These are phyloP conservation scores for Austropuccinia psidii DNA, from an alignment of 1,284 basidiomycete genomes.

Conservation along the genomic window DNA sequence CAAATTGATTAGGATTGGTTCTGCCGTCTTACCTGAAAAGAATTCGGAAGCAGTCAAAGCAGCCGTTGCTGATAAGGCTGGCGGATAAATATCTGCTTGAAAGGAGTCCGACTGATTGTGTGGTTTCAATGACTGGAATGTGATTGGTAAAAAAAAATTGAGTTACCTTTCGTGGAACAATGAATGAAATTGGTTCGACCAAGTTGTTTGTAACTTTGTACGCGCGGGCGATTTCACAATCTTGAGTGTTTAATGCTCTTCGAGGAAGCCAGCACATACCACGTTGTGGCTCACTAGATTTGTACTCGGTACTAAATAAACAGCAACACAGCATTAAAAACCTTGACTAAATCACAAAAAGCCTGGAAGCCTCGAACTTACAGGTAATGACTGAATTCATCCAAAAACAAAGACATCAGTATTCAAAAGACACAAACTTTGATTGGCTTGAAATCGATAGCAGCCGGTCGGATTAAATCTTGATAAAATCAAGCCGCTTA, in stretches of 20 bases:
- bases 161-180: constrained; percentile 77
- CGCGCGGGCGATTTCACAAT: constrained; percentile 91
- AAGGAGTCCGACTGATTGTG: constrained; percentile 64
- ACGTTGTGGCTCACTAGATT: constrained; percentile 82
- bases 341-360: too few species aligned
- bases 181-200: constrained; percentile 84
- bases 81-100: constrained; percentile 91
- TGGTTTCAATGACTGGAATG: background rate
- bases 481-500: background rate
- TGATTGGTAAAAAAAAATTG: background rate
- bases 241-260: constrained; percentile 72
- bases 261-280: constrained; percentile 94
- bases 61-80: constrained; percentile 71
- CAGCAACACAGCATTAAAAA: constrained; percentile 37
- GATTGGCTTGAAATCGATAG: too few species aligned
- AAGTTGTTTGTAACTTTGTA: constrained; percentile 74
- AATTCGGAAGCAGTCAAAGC: constrained; percentile 75
- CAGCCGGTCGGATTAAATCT: too few species aligned
- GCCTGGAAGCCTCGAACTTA: background rate
- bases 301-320: constrained; percentile 61
- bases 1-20: constrained; percentile 59
- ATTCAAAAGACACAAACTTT: too few species aligned
- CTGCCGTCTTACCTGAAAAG: constrained; percentile 68
- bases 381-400: constrained; percentile 52
- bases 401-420: background rate